Base-by-base conservation (phyloP, 208 protist species). In the Vickermania ingenoplastis region DNA sequence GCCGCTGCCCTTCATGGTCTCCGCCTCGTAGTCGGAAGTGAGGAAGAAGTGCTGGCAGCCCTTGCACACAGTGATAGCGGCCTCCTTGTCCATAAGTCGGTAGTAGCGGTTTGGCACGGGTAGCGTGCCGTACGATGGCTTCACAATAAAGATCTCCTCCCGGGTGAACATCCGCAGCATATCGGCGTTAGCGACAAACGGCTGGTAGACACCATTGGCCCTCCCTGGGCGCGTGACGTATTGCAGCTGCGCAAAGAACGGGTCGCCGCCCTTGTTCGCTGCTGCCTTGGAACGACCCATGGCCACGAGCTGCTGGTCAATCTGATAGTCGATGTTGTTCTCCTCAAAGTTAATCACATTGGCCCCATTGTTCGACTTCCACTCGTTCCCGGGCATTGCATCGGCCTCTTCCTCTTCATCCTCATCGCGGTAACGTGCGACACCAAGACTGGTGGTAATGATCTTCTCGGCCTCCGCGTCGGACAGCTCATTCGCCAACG, bases 1-100 rank as follows among this genome's bases (percentile, higher is more conserved):
- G 3, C 81, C 78, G 41, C 66, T 75, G 2, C 86, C 88, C 63
- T 94, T 86, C 74, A 95, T 91, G 60, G 74, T 83, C 69, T 92
- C 83, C 27, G 74, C 77, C 79, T 97, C 92, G 64, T 96, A 97
- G 36, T 97, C 90, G 1, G 79, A 76, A 11, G 76, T 82, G 62
- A 82, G 71, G 71, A 97, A 98, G 63, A 98, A 97, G 75, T 96
- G 95, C 68, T 96, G 89, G 73, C 95, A 98, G n/a, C 78, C 71
- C 2, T 68, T 65, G 69, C 93, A 98, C 23, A 96, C 61, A 2
- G 78, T 62, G 49, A 98, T 83, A n/a, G 61, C 63, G 0, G 83
- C 70, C 54, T 89, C 88, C 2, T 70, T 51, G 28, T 91, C 72
- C 71, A 97, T 79, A 36, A 93, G 61, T 17, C 89, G 80, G 65